Conservation (phyloP, 164 flowering plant genomes). For the Taxillus chinensis region DNA sequence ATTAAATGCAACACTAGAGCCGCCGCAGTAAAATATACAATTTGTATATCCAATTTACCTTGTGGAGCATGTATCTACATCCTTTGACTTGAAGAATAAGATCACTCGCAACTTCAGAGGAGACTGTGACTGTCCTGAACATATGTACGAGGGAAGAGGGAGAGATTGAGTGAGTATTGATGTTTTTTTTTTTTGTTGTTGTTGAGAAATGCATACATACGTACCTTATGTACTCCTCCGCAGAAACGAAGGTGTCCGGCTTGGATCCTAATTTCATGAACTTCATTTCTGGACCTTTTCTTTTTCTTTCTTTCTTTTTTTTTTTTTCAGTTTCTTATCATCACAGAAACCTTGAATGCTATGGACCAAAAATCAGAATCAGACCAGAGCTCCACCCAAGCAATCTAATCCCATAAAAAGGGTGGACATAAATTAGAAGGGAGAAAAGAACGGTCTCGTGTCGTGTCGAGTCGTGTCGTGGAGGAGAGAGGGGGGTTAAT, state of each 20-base stretch:
- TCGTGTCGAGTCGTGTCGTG: neutral
- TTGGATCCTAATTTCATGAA: slow-evolving; percentile 96
- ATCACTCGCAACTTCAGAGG: slow-evolving; percentile 86
- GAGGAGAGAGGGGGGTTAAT: no score
- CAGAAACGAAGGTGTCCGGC: slow-evolving; percentile 83
- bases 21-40: neutral
- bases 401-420: neutral
- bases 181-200: no score
- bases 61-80: slow-evolving; percentile 80
- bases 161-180: no score
- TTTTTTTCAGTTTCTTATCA: slow-evolving; percentile 5
- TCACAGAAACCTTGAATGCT: slow-evolving; percentile 2
- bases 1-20: neutral
- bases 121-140: slow-evolving; percentile 21
- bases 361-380: neutral
- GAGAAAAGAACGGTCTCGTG: slow-evolving; percentile 8
- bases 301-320: neutral
- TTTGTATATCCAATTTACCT: slow-evolving; percentile 33
- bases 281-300: slow-evolving; percentile 49
- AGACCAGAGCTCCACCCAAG: slow-evolving; percentile 1
- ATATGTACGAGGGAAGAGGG: no score
- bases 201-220: no score
- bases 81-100: slow-evolving; percentile 75
- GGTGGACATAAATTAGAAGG: slow-evolving; percentile 3
- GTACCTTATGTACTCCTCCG: slow-evolving; percentile 12